Conservation (phyloP, 2,329 filamentous ascomycete genomes). For the Fusarium anthophilum region DNA sequence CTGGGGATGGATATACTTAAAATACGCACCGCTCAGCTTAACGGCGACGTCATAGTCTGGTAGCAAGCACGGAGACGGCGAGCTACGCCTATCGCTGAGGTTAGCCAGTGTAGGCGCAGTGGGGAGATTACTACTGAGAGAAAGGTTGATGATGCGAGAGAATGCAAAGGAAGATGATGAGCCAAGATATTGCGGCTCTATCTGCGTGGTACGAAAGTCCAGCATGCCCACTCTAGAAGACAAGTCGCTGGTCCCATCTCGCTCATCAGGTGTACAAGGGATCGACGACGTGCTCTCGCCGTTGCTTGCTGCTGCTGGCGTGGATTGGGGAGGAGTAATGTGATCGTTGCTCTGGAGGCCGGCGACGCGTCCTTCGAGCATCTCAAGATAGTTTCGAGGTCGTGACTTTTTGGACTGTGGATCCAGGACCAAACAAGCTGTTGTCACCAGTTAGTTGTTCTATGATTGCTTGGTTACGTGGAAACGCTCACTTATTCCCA, state of each 20-base stretch:
- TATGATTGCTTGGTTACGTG: too few species aligned
- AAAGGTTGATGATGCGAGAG: background rate
- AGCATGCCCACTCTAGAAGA: background rate
- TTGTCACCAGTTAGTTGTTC: background rate
- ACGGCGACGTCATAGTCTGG: background rate
- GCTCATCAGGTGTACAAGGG: background rate
- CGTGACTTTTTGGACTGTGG: background rate
- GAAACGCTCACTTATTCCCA: background rate
- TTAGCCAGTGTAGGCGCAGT: background rate
- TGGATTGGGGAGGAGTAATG: background rate
- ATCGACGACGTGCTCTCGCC: background rate
- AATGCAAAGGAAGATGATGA: background rate
- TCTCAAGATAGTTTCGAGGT: background rate
- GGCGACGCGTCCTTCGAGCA: background rate
- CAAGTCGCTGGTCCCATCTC: background rate
- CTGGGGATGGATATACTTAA: background rate
- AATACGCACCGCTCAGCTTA: background rate
- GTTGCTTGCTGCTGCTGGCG: background rate
- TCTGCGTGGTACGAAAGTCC: background rate
- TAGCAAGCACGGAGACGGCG: background rate
- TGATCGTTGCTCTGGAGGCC: background rate
- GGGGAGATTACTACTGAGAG: background rate
- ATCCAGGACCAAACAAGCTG: background rate
- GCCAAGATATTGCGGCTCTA: background rate
- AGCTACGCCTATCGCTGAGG: background rate